These are phyloP conservation scores for Colletotrichum graminicola DNA, from an alignment of 2,329 filamentous ascomycete species.

Conservation along the genomic window DNA sequence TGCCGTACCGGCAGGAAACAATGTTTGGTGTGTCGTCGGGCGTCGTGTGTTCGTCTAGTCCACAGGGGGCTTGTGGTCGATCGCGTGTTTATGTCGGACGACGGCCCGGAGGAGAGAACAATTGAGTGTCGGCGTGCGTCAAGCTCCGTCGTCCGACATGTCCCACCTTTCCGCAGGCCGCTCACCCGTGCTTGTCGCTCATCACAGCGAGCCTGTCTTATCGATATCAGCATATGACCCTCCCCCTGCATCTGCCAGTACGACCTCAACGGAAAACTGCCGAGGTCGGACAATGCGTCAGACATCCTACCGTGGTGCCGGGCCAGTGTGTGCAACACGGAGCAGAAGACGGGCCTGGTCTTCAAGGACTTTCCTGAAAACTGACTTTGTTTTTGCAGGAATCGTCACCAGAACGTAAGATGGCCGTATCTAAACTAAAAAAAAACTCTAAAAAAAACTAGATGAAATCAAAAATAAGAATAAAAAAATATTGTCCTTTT, in stretches of 20 bases:
- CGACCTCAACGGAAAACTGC: constrained; percentile 13
- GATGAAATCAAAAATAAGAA: too few species aligned
- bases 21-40: neutral
- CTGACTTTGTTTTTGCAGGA: constrained; percentile 4
- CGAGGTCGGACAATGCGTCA: constrained; percentile 29
- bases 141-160: constrained; percentile 12
- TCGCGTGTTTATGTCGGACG: neutral
- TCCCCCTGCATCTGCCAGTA: neutral
- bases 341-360: neutral
- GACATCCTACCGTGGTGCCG: neutral
- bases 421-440: neutral
- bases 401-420: neutral
- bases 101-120: neutral
- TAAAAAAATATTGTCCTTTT: too few species aligned
- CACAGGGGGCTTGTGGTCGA: neutral
- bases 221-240: constrained; percentile 8
- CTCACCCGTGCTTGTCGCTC: neutral
- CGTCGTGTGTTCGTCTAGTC: neutral
- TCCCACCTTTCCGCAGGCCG: constrained; percentile 2
- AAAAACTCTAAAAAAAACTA: too few species aligned
- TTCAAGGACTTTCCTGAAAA: constrained; percentile 1
- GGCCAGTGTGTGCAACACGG: constrained; percentile 11
- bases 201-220: neutral
- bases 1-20: too few species aligned
- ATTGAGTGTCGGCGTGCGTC: neutral